Evolutionary conservation across 2,329 filamentous ascomycete species (phyloP), one percentile per base, ranked within the genome.

Genomic region (Rutstroemia sydowiana): DNA sequence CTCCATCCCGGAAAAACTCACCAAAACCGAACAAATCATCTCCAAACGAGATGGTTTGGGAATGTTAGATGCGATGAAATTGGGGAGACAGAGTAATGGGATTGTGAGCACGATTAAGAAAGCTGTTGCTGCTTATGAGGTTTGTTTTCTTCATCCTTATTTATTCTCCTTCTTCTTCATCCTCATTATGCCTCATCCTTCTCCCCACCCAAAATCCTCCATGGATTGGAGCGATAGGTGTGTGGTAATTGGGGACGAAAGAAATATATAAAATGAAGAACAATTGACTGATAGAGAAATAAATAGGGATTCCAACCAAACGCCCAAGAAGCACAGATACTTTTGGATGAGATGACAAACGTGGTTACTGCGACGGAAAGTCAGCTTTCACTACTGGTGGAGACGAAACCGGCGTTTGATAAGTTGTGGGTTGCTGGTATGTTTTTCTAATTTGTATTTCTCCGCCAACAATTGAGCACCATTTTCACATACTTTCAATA

Each of bases 341-440:
- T 48, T 9, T 23, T 48, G 13, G 23, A 31, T n/a, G 36, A 37
- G 8, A 48, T 48, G 45, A 48, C 23, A 0, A 23, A 31, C 31
- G 20, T 48, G 14, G 11, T 48, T 5, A 36, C 31, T 14, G 5
- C 31, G 7, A 48, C 45, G 13, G 45, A 48, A 36, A 18, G 11
- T 5, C 45, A 48, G 32, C 36, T 48, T 11, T 30, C 23, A 3
- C 16, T 48, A 13, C 28, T 48, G 11, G 14, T 21, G 5, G 34
- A 32, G n/a, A 41, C 16, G 1, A 48, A 48, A 40, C 45, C 45
- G 1, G 45, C 40, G 3, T 48, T 48, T 41, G 45, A 48, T 7
- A 48, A 32, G 11, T 32, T 48, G 11, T 48, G 45, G 45, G 36
- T 48, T 14, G 16, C 34, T n/a, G 45, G 45, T 48, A 21, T 46